Evolutionary conservation across 2,329 filamentous ascomycete genomes (phyloP).

Genomic region (Neophaeococcomyces aloes): DNA sequence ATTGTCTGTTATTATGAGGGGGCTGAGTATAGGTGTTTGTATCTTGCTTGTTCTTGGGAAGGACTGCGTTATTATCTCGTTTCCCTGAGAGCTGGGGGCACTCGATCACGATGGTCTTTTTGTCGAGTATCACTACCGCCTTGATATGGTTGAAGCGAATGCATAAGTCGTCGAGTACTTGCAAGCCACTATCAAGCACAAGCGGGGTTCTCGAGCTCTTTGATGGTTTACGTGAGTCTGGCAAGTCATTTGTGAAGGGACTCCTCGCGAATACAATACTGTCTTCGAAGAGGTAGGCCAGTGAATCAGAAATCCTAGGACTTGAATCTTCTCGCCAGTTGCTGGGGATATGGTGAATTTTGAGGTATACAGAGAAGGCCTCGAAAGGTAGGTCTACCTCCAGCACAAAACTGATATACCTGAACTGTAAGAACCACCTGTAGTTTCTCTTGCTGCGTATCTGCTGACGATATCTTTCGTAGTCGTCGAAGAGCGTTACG

Average conservation of each 20-base stretch:
- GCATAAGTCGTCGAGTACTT: background rate
- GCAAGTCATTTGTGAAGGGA: background rate
- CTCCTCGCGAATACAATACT: background rate
- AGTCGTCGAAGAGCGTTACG: background rate
- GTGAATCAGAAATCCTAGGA: background rate
- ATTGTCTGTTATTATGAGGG: too few species aligned
- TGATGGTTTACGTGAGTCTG: background rate
- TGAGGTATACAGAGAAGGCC: background rate
- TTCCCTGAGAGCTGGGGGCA: background rate
- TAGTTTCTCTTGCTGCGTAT: background rate
- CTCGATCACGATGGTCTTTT: background rate
- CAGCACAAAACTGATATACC: background rate
- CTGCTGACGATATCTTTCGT: background rate
- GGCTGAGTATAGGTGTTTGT: too few species aligned
- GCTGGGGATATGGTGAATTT: background rate
- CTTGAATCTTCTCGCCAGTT: background rate
- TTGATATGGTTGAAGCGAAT: background rate
- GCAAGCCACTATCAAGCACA: background rate
- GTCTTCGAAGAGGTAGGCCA: conserved; percentile 3
- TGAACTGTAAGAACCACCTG: conserved; percentile 1
- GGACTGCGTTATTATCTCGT: background rate
- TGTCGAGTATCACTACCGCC: background rate
- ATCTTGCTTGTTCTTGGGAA: too few species aligned
- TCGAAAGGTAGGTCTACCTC: background rate
- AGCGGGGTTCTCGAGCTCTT: background rate